phyloP scores from a whole-genome alignment of 495 filamentous ascomycete species.

The Penicillium longicatenatum region DNA sequence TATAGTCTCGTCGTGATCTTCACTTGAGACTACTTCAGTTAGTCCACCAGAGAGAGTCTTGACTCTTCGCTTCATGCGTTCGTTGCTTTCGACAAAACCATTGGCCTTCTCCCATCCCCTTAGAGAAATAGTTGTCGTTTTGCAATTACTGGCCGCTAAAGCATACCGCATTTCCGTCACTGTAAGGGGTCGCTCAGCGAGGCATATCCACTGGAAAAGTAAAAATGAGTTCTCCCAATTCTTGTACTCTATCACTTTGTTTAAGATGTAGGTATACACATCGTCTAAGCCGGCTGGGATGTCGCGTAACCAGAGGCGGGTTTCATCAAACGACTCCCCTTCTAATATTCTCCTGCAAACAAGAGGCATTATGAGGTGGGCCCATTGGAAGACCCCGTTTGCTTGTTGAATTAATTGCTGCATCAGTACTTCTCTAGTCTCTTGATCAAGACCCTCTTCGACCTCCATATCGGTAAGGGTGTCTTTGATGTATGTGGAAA shows the following conservation, averaged over 20 bases:
- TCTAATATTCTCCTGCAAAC: slow-evolving; percentile 4
- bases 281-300: slow-evolving; percentile 9
- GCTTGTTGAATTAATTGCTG: slow-evolving; percentile 8
- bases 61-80: slow-evolving; percentile 11
- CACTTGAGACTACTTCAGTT: slow-evolving; percentile 9
- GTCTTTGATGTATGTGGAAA: slow-evolving; percentile 15
- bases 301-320: slow-evolving; percentile 8
- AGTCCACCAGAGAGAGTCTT: slow-evolving; percentile 19
- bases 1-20: not conserved
- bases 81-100: slow-evolving; percentile 12
- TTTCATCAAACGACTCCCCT: slow-evolving; percentile 10
- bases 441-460: not conserved
- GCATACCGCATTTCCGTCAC: slow-evolving; percentile 22
- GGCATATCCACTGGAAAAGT: slow-evolving; percentile 19
- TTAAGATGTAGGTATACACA: slow-evolving; percentile 17
- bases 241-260: slow-evolving; percentile 5
- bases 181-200: slow-evolving; percentile 21
- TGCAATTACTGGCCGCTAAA: slow-evolving; percentile 2
- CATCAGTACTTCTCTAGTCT: not conserved
- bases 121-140: not conserved
- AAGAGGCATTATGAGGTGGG: slow-evolving; percentile 13
- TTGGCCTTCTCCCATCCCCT: slow-evolving; percentile 3
- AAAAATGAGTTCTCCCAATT: slow-evolving; percentile 9
- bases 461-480: slow-evolving; percentile 4
- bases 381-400: slow-evolving; percentile 13